These are phyloP conservation scores for Lachnellula occidentalis DNA, from an alignment of 2,329 filamentous ascomycete genomes.

Conservation along the genomic window DNA sequence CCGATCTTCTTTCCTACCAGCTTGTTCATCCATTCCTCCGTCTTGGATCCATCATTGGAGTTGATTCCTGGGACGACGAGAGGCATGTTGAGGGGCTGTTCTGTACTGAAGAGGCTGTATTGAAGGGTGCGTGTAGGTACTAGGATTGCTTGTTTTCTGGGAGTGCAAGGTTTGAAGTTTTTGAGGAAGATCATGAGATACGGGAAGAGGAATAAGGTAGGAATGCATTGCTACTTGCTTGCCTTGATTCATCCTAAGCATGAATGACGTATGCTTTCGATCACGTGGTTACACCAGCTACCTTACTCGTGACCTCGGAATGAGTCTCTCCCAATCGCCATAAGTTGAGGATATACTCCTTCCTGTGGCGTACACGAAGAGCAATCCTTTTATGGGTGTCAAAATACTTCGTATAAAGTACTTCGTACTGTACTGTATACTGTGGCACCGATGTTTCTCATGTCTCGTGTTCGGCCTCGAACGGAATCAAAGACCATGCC, in stretches of 20 bases:
- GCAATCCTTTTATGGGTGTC: too few species aligned
- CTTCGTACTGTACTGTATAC: too few species aligned
- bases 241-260: neutral
- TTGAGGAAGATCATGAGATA: neutral
- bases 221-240: neutral
- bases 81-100: slow-evolving; percentile 47
- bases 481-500: neutral
- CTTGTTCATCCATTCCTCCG: slow-evolving; percentile 56
- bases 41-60: slow-evolving; percentile 35
- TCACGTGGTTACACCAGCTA: neutral
- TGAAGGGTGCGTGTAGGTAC: slow-evolving; percentile 6
- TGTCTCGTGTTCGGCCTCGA: too few species aligned
- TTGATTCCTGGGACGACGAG: slow-evolving; percentile 57
- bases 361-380: too few species aligned
- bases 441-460: too few species aligned
- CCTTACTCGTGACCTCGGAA: neutral
- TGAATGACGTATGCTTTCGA: slow-evolving; percentile 1
- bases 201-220: neutral
- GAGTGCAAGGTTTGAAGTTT: neutral
- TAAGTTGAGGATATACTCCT: neutral
- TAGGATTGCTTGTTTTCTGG: neutral
- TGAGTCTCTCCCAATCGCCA: neutral
- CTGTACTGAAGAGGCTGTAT: slow-evolving; percentile 13
- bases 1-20: slow-evolving; percentile 58
- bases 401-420: too few species aligned